phyloP scores from a whole-genome alignment of 2,329 filamentous ascomycete genomes.

The Aureobasidium melanogenum region DNA sequence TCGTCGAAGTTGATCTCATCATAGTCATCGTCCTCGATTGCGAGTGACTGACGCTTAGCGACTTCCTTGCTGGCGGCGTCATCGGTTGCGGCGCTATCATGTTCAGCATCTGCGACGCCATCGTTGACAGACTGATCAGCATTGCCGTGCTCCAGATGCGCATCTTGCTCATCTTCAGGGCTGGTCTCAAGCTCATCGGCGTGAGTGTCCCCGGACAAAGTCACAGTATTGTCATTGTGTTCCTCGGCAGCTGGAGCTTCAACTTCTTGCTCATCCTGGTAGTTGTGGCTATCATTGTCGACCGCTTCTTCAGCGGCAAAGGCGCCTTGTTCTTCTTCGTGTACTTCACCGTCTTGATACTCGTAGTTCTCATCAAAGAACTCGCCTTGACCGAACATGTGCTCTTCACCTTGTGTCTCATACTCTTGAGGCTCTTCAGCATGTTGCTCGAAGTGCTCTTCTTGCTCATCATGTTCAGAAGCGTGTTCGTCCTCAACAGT shows the following conservation, averaged over 20 bases:
- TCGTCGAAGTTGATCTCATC: conserved; percentile 17
- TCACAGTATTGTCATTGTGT: not conserved
- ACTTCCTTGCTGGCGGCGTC: not conserved
- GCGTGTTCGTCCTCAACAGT: not conserved
- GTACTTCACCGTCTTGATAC: conserved; percentile 4
- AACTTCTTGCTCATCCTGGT: not conserved
- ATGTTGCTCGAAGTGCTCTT: not conserved
- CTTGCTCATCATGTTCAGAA: not conserved
- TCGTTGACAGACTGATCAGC: not conserved
- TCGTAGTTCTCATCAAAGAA: conserved; percentile 13
- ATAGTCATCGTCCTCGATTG: conserved; percentile 9
- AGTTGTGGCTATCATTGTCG: not conserved
- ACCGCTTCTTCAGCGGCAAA: not conserved
- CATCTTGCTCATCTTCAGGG: not conserved
- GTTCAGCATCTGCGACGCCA: not conserved
- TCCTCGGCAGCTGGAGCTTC: not conserved
- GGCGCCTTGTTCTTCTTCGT: conserved; percentile 13
- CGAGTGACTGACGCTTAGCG: not conserved
- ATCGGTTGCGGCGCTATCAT: not conserved
- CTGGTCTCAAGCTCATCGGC: not conserved
- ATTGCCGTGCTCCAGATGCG: not conserved
- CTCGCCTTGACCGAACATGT: conserved; percentile 16
- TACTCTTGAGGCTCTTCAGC: not conserved
- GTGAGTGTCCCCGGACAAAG: not conserved
- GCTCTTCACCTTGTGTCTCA: conserved; percentile 13